A percentile compares a stretch with the other conserved stretches of the same genome.
These are phyloP conservation scores for Candida incommunis DNA, from an alignment of 805 yeast species.

Conservation along the genomic window DNA sequence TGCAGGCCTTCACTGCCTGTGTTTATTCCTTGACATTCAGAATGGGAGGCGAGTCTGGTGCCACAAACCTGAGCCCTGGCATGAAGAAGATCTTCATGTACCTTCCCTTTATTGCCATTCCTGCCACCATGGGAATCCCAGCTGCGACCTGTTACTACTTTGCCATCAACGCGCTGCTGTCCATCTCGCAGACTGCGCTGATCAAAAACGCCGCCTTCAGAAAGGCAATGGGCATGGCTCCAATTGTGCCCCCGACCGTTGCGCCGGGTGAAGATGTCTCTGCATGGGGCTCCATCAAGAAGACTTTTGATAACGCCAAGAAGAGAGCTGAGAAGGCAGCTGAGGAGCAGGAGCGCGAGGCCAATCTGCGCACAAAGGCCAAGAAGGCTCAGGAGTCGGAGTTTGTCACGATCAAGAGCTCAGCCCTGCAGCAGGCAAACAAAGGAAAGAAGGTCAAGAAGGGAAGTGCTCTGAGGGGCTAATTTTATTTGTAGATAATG, in stretches of 20 bases:
- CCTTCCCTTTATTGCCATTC: constrained; percentile 69
- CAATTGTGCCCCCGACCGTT: constrained; percentile 39
- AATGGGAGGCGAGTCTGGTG: constrained; percentile 87
- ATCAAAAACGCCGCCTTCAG: constrained; percentile 51
- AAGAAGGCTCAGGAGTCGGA: constrained; percentile 8
- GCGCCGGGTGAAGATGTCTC: constrained; percentile 18
- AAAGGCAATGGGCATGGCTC: constrained; percentile 40
- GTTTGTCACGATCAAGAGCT: constrained; percentile 1
- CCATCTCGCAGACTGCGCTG: constrained; percentile 56
- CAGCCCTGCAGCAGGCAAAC: constrained; percentile 7
- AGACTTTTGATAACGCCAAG: constrained; percentile 14
- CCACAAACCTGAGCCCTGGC: constrained; percentile 46
- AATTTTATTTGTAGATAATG: too few species aligned
- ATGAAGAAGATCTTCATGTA: constrained; percentile 56
- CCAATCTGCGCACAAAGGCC: constrained; percentile 10
- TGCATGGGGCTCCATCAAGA: constrained; percentile 14
- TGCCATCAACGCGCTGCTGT: constrained; percentile 62
- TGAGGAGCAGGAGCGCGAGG: constrained; percentile 15
- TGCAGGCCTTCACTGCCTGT: constrained; percentile 71
- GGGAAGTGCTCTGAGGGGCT: constrained; percentile 2
- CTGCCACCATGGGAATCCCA: constrained; percentile 78
- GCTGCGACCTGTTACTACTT: constrained; percentile 79
- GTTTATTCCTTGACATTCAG: constrained; percentile 62
- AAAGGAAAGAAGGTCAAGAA: constrained; percentile 2
- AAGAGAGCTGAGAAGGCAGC: constrained; percentile 18